Base-by-base conservation (phyloP, 805 yeast genomes). In the Starmerella vaccinii region DNA sequence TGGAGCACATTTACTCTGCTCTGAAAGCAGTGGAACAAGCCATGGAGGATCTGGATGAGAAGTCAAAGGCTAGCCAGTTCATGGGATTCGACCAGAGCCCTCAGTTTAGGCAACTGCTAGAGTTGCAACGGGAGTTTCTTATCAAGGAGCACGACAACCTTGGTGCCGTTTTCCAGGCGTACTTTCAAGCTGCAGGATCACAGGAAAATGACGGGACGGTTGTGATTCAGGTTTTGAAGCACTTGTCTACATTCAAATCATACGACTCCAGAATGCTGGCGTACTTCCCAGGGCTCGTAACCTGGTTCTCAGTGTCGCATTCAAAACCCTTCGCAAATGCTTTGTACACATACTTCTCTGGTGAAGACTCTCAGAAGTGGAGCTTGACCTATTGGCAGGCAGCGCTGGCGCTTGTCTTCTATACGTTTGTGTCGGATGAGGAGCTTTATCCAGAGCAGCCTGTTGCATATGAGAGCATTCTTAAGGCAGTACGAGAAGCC, bases 131-230 rank as follows among this genome's bases (percentile, higher is more conserved):
- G 55, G 77, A 76, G 50, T 78, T 78, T 55, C 69, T 85, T 26
- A 73, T 78, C 47, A 71, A 70, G 46, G 81, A 81, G 58, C 92
- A 88, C 63, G 95, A 86, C 59, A 61, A 73, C 1, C 65, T 89
- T 49, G 81, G 89, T 40, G 84, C 80, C 62, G 70, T 85, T 1
- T 68, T 82, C 6, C 76, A 64, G 57, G 81, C 82, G 2, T 51
- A 46, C 22, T n/a, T 55, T 15, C 15, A 27, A 3, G 48, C 38
- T 13, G 33, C 21, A 2, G 46, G 43, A 10, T 26, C 26, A 16
- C 15, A 27, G 2, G 52, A 34, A 12, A 33, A 39, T n/a, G 15
- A 64, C 34, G 67, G 65, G 7, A 63, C 67, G 0, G 64, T 71
- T 5, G 74, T 74, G 58, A 57, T 60, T 16, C 60, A 65, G 16